These are phyloP conservation scores for Alloascoidea africana DNA, from an alignment of 805 yeast genomes.

Conservation along the genomic window DNA sequence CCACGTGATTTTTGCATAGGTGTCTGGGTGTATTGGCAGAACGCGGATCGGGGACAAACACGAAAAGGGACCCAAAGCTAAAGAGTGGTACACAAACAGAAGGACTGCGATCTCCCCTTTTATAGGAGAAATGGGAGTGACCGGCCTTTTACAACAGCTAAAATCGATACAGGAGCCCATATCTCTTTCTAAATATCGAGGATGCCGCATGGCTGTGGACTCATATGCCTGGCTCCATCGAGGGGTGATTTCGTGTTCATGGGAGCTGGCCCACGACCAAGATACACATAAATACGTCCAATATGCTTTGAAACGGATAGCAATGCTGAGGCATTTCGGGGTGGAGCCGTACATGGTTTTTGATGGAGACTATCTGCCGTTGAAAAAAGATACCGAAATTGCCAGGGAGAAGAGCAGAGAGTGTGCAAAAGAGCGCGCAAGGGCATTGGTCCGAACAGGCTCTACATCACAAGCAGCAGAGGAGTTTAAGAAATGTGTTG, in stretches of 20 bases:
- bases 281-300: slow-evolving; percentile 35
- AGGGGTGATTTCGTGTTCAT: slow-evolving; percentile 70
- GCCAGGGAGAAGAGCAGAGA: slow-evolving; percentile 45
- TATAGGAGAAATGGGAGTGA: slow-evolving; percentile 78
- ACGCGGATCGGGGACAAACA: too few relatives aligned
- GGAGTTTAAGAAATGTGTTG: slow-evolving; percentile 64
- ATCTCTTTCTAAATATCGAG: slow-evolving; percentile 44
- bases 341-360: slow-evolving; percentile 80
- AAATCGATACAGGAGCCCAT: slow-evolving; percentile 55
- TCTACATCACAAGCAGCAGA: slow-evolving; percentile 46
- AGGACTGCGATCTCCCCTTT: too few relatives aligned
- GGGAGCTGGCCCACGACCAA: slow-evolving; percentile 56
- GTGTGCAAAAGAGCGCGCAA: slow-evolving; percentile 43
- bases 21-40: too few relatives aligned
- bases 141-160: slow-evolving; percentile 67
- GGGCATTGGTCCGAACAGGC: slow-evolving; percentile 33
- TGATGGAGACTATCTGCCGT: slow-evolving; percentile 81
- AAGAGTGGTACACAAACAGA: too few relatives aligned
- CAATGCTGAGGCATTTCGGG: slow-evolving; percentile 49
- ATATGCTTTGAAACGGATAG: slow-evolving; percentile 51
- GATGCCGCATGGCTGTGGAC: slow-evolving; percentile 79
- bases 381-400: slow-evolving; percentile 58
- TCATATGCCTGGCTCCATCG: slow-evolving; percentile 95
- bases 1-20: too few relatives aligned
- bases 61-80: too few relatives aligned